Evolutionary conservation across 2,329 filamentous ascomycete genomes (phyloP), one percentile per base, ranked within the genome.

Genomic region (Ascochyta clinopodiicola): DNA sequence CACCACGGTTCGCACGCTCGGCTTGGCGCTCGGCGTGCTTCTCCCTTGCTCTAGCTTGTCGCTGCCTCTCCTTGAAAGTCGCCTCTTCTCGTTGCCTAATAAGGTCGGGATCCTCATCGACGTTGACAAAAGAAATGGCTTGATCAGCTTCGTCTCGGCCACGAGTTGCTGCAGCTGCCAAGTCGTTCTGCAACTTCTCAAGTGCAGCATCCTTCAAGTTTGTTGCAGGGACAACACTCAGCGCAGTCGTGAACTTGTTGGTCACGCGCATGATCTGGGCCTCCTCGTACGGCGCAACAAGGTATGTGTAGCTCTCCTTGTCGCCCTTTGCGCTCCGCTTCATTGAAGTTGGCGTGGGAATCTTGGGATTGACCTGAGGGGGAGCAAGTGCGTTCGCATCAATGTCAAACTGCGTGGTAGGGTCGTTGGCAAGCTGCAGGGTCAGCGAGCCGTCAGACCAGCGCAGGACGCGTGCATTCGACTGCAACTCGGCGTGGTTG

Each of bases 381-480:
- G 89, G 88, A 2, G 88, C 89, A 43, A 92, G 84, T 22, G 81
- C 77, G 75, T 91, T 92, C 65, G 84, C 86, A 59, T 86, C 82
- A 40, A 93, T 82, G 68, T 92, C 88, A 78, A 88, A 93, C 67
- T 93, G 90, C 60, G 88, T 86, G 32, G 76, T 80, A 1, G 86
- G 84, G 34, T 86, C 82, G 56, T 86, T 86, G 13, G 89, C 90
- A 22, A 93, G 81, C n/a, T 88, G 85, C 22, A 94, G 79, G 10
- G 89, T 92, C 15, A 91, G 79, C 4, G 88, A 91, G 25, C 90
- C 90, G 68, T 94, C 90, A 58, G 87, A 91, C 90, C 90, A 94
- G 63, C 85, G 84, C 69, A 91, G 85, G 27, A 94, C 78, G 59
- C 88, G 84, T 2, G 90, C 85, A 70, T 94, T 94, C 69, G 89